Evolutionary conservation across 2,329 filamentous ascomycete genomes (phyloP), one percentile per base, ranked within the genome.

Genomic region (Eutypella sp.): DNA sequence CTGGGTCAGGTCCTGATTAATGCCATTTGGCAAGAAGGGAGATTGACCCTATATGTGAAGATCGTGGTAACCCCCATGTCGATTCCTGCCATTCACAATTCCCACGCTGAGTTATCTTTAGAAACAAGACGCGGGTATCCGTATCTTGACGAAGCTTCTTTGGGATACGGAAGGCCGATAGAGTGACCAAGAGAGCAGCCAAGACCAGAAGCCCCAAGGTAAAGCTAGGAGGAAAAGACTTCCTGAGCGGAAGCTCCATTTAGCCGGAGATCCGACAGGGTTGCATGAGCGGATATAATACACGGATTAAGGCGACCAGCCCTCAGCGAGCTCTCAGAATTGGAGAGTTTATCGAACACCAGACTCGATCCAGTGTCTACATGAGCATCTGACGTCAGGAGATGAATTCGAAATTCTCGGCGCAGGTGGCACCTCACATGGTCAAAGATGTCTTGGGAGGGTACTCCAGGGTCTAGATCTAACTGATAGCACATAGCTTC

Each of bases 241-340:
- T 50, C 53, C 49, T 46, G 42, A 46, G 45, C 44, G 41, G 43
- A 46, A 41, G 29, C 36, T 42, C 54, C 36, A 61, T 61, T 61
- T 61, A 61, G 58, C 58, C 58, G 57, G 55, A 60, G 55, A 61
- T 58, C 48, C 46, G 46, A 42, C 52, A 43, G 41, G 49, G 42
- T 5, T 16, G 18, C 20, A 19, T 19, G 10, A 6, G 11, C 46
- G 47, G 50, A 42, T 53, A 52, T 44, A 45, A 53, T 40, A 47
- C 38, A 47, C 24, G 46, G 55, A 57, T 47, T 57, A 52, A 53
- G 55, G 43, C 51, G 49, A 53, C 44, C 23, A 47, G 44, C n/a
- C n/a, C n/a, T n/a, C n/a, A n/a, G n/a, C n/a, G n/a, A n/a, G n/a
- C n/a, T n/a, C n/a, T n/a, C n/a, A n/a, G n/a, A n/a, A n/a, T n/a